Conservation (phyloP, 805 yeast genomes). For the Sporopachydermia quercuum region DNA sequence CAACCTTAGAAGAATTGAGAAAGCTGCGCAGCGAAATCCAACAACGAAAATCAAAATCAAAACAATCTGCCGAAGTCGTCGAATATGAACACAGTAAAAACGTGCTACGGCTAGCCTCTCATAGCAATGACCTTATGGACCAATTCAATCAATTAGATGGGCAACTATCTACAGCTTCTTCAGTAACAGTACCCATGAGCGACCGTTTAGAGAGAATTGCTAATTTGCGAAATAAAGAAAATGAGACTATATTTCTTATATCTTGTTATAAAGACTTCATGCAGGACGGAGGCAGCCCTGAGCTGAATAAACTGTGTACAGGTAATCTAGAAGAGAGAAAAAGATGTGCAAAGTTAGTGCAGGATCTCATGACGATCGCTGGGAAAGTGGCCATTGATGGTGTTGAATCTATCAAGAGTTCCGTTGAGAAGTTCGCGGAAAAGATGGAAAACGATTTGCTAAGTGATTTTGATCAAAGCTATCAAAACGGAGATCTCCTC, state of each 20-base stretch:
- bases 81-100: conserved; percentile 57
- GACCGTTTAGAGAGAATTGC: conserved; percentile 53
- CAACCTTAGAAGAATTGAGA: conserved; percentile 60
- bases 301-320: conserved; percentile 43
- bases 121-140: conserved; percentile 21
- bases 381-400: conserved; percentile 32
- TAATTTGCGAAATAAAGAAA: conserved; percentile 57
- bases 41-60: conserved; percentile 33
- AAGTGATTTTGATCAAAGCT: conserved; percentile 59
- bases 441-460: conserved; percentile 59
- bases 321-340: conserved; percentile 38
- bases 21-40: conserved; percentile 42
- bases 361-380: conserved; percentile 49
- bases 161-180: conserved; percentile 40
- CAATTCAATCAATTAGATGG: conserved; percentile 36
- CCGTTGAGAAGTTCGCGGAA: conserved; percentile 61
- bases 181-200: conserved; percentile 54
- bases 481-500: conserved; percentile 49
- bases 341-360: conserved; percentile 54
- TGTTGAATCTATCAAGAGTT: conserved; percentile 16
- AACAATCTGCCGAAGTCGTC: conserved; percentile 38
- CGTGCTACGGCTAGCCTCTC: conserved; percentile 32
- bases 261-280: conserved; percentile 66
- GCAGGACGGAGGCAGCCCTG: conserved; percentile 34
- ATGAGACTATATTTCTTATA: conserved; percentile 56